These are phyloP conservation scores for Hanseniaspora valbyensis DNA, from an alignment of 805 yeast species.

Conservation along the genomic window DNA sequence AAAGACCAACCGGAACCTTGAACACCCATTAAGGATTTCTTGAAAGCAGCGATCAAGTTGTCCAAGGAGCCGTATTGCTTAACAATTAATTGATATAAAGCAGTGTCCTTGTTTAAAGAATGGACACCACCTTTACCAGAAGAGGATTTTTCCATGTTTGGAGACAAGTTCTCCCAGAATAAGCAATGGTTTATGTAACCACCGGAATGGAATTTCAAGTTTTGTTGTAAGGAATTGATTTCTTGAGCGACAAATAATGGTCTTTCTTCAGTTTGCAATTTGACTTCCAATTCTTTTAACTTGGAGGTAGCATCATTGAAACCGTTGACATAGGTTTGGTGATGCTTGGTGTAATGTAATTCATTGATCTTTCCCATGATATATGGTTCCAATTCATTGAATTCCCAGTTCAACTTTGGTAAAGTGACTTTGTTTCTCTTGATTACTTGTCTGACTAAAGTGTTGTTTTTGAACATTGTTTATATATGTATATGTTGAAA, in stretches of 20 bases:
- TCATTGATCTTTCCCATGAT: constrained; percentile 82
- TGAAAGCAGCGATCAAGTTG: constrained; percentile 50
- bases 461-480: constrained; percentile 11
- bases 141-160: constrained; percentile 41
- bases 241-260: constrained; percentile 38
- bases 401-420: constrained; percentile 77
- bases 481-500: not conserved
- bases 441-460: constrained; percentile 20
- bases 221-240: constrained; percentile 46
- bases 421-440: constrained; percentile 56
- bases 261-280: constrained; percentile 40
- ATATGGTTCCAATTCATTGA: constrained; percentile 73
- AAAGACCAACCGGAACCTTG: constrained; percentile 97
- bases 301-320: constrained; percentile 70
- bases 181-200: constrained; percentile 78
- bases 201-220: constrained; percentile 85
- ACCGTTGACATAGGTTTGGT: constrained; percentile 81
- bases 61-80: constrained; percentile 66
- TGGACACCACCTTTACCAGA: constrained; percentile 15
- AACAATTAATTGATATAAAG: constrained; percentile 46
- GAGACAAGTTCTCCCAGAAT: constrained; percentile 83
- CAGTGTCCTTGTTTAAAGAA: constrained; percentile 34
- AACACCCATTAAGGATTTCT: constrained; percentile 66
- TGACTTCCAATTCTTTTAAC: constrained; percentile 49
- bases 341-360: constrained; percentile 80